Percentiles rank a stretch among this genome's conserved stretches.
These are phyloP conservation scores for Candida xyloterini DNA, from an alignment of 805 yeast genomes.

Conservation along the genomic window DNA sequence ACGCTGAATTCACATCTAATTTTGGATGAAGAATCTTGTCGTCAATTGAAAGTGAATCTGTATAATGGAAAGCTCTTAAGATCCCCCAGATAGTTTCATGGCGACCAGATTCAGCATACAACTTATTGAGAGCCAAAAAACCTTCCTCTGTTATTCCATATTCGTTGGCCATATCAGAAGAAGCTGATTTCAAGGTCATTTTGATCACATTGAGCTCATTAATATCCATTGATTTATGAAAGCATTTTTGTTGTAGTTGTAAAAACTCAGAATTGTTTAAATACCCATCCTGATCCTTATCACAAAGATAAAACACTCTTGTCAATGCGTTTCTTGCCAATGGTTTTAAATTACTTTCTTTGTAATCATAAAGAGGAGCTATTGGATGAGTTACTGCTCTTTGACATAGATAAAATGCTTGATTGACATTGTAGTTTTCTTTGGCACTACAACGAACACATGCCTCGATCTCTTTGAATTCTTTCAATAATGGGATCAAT, in stretches of 20 bases:
- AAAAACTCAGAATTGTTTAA: conserved; percentile 69
- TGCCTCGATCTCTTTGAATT: conserved; percentile 91
- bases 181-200: conserved; percentile 28
- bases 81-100: conserved; percentile 99
- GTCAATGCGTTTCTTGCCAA: conserved; percentile 71
- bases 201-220: conserved; percentile 48
- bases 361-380: conserved; percentile 90
- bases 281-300: conserved; percentile 85
- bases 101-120: conserved; percentile 86
- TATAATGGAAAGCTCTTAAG: conserved; percentile 80
- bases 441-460: conserved; percentile 88
- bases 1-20: conserved; percentile 65
- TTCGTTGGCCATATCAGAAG: conserved; percentile 31
- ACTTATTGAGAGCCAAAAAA: conserved; percentile 70
- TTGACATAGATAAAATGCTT: conserved; percentile 90
- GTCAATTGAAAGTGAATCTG: conserved; percentile 83
- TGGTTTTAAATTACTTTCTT: conserved; percentile 78
- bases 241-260: conserved; percentile 70
- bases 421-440: conserved; percentile 79
- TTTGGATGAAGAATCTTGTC: conserved; percentile 79
- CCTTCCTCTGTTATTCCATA: conserved; percentile 71
- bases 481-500: conserved; percentile 78
- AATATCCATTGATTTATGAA: conserved; percentile 48
- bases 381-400: conserved; percentile 91
- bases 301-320: conserved; percentile 80